Evolutionary conservation across 208 protist species (phyloP).

Genomic region (Leishmania lainsoni): DNA sequence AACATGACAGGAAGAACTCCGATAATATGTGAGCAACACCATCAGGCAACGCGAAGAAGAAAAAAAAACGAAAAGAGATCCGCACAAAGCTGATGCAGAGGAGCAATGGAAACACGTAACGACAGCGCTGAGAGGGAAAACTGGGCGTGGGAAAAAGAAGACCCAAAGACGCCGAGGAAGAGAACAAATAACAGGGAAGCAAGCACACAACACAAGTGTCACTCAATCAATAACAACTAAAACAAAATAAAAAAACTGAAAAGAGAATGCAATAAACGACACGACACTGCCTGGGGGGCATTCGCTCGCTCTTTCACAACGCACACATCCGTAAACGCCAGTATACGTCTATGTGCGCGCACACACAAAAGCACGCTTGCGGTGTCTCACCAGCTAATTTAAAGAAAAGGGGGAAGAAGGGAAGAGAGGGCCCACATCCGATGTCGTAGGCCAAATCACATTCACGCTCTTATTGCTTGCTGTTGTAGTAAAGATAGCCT

Average conservation of each 20-base stretch:
- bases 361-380: neutral
- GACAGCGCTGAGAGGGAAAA: neutral
- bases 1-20: neutral
- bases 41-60: neutral
- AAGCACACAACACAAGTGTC: neutral
- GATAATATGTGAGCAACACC: neutral
- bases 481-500: neutral
- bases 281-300: neutral
- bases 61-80: neutral
- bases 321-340: neutral
- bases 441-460: neutral
- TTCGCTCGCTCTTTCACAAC: neutral
- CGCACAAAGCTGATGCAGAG: neutral
- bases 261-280: neutral
- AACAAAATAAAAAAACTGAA: neutral
- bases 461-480: neutral
- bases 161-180: neutral
- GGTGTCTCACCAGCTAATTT: neutral
- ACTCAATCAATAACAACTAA: neutral
- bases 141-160: neutral
- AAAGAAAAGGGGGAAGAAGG: neutral
- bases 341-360: too few relatives aligned
- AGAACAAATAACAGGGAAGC: neutral
- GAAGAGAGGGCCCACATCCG: neutral
- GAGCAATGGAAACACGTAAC: too few relatives aligned